Base-by-base conservation (phyloP, 352 stramenopile species). In the Globisporangium solare region DNA sequence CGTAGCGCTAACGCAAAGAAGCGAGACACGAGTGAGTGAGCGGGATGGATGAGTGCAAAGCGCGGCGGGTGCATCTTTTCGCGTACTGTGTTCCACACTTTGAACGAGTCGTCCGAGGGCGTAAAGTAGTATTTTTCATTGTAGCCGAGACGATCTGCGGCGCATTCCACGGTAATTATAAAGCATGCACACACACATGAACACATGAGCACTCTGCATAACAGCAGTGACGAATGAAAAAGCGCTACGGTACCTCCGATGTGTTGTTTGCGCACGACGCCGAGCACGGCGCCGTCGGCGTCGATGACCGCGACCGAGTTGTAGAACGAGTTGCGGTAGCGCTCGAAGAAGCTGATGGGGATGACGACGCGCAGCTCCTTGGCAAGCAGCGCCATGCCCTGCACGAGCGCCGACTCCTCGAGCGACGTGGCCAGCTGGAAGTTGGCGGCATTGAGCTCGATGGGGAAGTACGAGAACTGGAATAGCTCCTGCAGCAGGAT, bases 91-190 rank as follows among this genome's bases (percentile, higher is more conserved):
- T 95, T 61, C 76, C 85, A 97, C 24, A 97, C 89, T 73, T 86
- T 87, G 62, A 96, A 94, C 45, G 86, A 70, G 59, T 89, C 88
- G 63, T 97, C 86, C 1, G 88, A 89, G 0, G 91, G 91, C 50
- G 80, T 95, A 60, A 97, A 97, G 73, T 97, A 97, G 65, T 96
- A 97, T 63, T 96, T 96, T 49, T 97, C 87, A 49, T 94, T 92
- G 76, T 90, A 93, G 15, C 90, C 90, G 35, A 96, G 83, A 11
- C 88, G 86, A 65, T 97, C 87, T 87, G 35, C 8, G 2, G 10
- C 27, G 27, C 6, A 35, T 35, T 35, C 27, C 27, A 35, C n/a
- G 24, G 27, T 6, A 35, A 22, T 43, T 4, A 37, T 31, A 54
- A 35, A 46, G 62, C 20, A 15, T 20, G 56, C 22, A 32, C 39